Base-by-base conservation (phyloP, 768 basidiomycete species). In the Serendipita sp. region DNA sequence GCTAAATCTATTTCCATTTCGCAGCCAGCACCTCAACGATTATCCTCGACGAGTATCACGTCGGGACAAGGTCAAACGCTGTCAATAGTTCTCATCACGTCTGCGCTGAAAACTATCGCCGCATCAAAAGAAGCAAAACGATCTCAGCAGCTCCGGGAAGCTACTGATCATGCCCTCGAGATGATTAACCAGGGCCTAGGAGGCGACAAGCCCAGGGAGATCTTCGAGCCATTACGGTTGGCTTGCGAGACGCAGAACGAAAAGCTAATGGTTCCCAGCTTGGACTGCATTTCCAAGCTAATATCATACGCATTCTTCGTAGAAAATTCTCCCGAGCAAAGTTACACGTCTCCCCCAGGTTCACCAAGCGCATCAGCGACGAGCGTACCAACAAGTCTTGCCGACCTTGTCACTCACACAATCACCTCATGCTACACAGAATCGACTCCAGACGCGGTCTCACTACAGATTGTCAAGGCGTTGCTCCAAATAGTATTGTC, bases 251-350 rank as follows among this genome's bases (percentile, higher is more conserved):
- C 94, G 3, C 82, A 85, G 63, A 89, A 81, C 68, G 93, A 97
- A 73, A 91, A 91, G 69, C 81, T 98, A 38, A 90, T 93, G 86
- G 91, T 96, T 72, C 90, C 93, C 16, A 95, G 94, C 70, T 78
- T 99, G 73, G 96, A 99, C 74, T 94, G 96, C 71, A 92, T 97
- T 66, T 91, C 92, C 64, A 99, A 99, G 75, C 83, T 99, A 68
- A 90, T 98, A 67, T 94, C 93, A 4, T 91, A 98, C 74, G 93
- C 91, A 30, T 98, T 98, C 81, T 97, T 98, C 71, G 82, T 83
- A 47, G 94, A 96, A 69, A 74, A 81, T 36, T 75, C 78, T 41
- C 73, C 78, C 7, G 74, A 74, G 38, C 74, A 69, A 44, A 75
- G 72, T 3, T 72, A 86, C 60, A 79, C 83, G 2, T 91, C 91